Evolutionary conservation across 176 grass and related monocot species (phyloP).

Genomic region (Otatea glauca): DNA sequence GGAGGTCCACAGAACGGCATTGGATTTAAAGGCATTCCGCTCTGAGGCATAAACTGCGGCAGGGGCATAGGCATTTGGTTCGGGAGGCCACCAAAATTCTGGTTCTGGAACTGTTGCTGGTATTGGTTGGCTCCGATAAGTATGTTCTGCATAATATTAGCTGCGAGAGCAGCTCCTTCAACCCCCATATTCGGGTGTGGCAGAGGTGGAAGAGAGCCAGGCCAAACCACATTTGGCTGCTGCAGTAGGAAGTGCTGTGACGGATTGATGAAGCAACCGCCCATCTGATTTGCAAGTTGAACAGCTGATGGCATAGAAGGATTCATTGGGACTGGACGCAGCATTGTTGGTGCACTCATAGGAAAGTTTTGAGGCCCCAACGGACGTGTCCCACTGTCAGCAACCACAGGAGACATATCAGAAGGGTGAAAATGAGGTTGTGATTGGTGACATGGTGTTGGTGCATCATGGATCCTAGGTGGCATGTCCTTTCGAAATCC

Average conservation of each 20-base stretch:
- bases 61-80: constrained; percentile 50
- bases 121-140: constrained; percentile 44
- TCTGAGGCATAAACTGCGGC: constrained; percentile 45
- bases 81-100: constrained; percentile 46
- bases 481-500: constrained; percentile 39
- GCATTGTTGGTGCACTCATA: constrained; percentile 40
- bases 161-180: constrained; percentile 58
- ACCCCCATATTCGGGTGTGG: constrained; percentile 48
- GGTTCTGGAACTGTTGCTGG: constrained; percentile 56
- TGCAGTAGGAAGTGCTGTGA: constrained; percentile 57
- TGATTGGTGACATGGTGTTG: constrained; percentile 18
- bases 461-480: constrained; percentile 24
- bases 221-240: constrained; percentile 56
- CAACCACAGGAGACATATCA: constrained; percentile 25
- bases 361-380: constrained; percentile 29
- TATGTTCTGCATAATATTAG: constrained; percentile 55
- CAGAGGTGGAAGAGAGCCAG: constrained; percentile 40
- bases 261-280: constrained; percentile 49
- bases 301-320: constrained; percentile 43
- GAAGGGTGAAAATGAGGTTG: constrained; percentile 16
- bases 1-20: constrained; percentile 36
- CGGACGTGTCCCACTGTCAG: not conserved
- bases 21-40: constrained; percentile 31
- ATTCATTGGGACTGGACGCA: constrained; percentile 32
- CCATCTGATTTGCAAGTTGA: constrained; percentile 55